phyloP scores from a whole-genome alignment of 257 asterid species.

The Nicotiana tabacum region DNA sequence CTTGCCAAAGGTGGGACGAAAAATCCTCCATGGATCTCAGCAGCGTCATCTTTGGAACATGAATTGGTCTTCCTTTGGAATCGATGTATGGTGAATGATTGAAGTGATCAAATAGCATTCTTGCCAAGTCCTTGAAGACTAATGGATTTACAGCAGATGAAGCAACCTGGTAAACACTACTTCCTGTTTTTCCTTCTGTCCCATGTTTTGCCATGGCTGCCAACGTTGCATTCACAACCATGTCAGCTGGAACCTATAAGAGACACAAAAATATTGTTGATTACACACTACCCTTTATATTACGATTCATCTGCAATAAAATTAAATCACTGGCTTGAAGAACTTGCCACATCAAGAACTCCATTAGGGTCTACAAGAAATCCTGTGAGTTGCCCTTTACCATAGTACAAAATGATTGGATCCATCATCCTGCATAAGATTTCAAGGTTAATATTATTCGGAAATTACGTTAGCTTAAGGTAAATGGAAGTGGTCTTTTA shows the following conservation, averaged over 20 bases:
- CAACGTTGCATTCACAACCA: slow-evolving; percentile 91
- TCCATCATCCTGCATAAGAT: slow-evolving; percentile 82
- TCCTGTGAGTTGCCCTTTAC: slow-evolving; percentile 90
- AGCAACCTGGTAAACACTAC: slow-evolving; percentile 59
- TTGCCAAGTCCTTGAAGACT: slow-evolving; percentile 61
- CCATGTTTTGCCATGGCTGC: slow-evolving; percentile 99
- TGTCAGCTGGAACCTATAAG: slow-evolving; percentile 86
- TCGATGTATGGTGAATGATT: slow-evolving; percentile 58
- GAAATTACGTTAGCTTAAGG: neutral
- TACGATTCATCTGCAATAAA: neutral
- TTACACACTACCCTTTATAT: neutral
- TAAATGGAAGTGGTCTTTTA: neutral
- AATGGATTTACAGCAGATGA: slow-evolving; percentile 88
- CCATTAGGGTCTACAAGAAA: slow-evolving; percentile 88
- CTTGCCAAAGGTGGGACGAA: slow-evolving; percentile 72
- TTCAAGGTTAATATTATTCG: neutral
- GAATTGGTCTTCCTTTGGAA: slow-evolving; percentile 61
- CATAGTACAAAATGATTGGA: slow-evolving; percentile 81
- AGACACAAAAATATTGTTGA: neutral
- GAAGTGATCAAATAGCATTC: slow-evolving; percentile 67
- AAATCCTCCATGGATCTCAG: slow-evolving; percentile 86
- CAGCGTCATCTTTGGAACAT: slow-evolving; percentile 68
- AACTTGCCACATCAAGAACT: slow-evolving; percentile 90
- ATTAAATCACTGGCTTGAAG: neutral
- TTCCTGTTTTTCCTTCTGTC: slow-evolving; percentile 43